Base-by-base conservation (phyloP, 2,329 filamentous ascomycete species). In the Rachicladosporium sp. region DNA sequence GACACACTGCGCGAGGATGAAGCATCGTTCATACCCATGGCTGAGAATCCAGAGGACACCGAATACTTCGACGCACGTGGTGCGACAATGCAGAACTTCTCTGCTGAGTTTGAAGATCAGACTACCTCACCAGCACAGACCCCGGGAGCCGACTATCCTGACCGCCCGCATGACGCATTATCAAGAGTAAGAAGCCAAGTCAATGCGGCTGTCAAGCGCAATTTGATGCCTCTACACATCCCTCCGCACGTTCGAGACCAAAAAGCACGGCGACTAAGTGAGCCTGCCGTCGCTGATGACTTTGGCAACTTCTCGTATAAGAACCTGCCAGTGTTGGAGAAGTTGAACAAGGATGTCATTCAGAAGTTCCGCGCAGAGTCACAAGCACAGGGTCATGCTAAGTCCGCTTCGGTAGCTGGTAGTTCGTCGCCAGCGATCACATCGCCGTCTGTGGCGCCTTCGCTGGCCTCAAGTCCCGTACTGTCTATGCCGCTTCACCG, bases 321-420 rank as follows among this genome's bases (percentile, higher is more conserved):
- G 66, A 98, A 98, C 52, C 66, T 98, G 36, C 88, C 89, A 0
- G 89, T 96, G 12, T 70, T 98, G 11, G 91, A 96, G 54, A 96
- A 95, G 61, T 91, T 91, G 40, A 98, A 98, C 63, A 98, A 98
- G 58, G 91, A 98, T 53, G 87, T 96, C 23, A 94, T 98, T 27
- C 88, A 96, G 53, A 96, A 96, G 59, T 69, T 98, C 42, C 80
- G 88, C 8, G 86, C 88, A 13, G 88, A 96, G 60, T 88, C 91
- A 3, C 87, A 80, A 52, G 70, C 71, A 29, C 75, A 78, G 50
- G 23, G 23, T 27, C 23, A 27, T 6, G 69, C 70, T 44, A 74
- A 76, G 47, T 42, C 60, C 12, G 50, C 51, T 2, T 60, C 62
- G 10, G 54, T 66, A 3, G 58, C 62, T 31, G 68, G 67, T 13